Percentiles rank a stretch among this genome's conserved stretches.
Conservation (phyloP, 495 filamentous ascomycete species). For the Xylaria scruposa region DNA sequence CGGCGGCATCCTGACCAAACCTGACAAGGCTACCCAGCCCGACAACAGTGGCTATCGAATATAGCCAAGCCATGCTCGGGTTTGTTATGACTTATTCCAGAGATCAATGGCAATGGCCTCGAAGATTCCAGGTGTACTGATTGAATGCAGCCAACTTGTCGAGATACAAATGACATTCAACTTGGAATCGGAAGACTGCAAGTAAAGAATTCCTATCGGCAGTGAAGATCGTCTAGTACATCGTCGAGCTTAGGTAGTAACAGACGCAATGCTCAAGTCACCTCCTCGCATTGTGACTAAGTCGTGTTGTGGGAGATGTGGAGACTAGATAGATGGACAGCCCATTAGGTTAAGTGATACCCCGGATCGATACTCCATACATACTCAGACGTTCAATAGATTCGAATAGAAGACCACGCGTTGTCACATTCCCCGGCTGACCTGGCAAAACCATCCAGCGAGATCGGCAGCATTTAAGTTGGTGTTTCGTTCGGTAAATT, state of each 20-base stretch:
- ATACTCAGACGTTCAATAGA: background rate
- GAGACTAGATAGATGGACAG: background rate
- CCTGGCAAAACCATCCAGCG: background rate
- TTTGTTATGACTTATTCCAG: background rate
- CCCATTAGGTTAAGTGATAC: background rate
- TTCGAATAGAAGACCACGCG: background rate
- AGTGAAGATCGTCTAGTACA: background rate
- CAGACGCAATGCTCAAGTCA: background rate
- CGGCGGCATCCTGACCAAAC: slow-evolving; percentile 27
- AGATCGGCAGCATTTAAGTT: background rate
- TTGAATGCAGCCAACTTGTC: background rate
- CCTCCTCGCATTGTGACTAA: background rate
- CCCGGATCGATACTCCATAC: slow-evolving; percentile 1
- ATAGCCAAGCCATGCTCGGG: slow-evolving; percentile 30
- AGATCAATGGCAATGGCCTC: background rate
- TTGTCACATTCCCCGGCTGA: background rate
- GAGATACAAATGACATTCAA: background rate
- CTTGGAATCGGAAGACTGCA: background rate
- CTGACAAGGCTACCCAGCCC: slow-evolving; percentile 29
- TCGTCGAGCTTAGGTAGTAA: background rate
- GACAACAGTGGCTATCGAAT: slow-evolving; percentile 26
- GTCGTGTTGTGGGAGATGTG: background rate
- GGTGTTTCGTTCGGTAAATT: background rate
- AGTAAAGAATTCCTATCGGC: background rate
- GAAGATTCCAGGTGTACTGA: background rate